A percentile compares a stretch with the other conserved stretches of the same genome.
Conservation (phyloP, 805 yeast genomes). For the Starmera quercuum region DNA sequence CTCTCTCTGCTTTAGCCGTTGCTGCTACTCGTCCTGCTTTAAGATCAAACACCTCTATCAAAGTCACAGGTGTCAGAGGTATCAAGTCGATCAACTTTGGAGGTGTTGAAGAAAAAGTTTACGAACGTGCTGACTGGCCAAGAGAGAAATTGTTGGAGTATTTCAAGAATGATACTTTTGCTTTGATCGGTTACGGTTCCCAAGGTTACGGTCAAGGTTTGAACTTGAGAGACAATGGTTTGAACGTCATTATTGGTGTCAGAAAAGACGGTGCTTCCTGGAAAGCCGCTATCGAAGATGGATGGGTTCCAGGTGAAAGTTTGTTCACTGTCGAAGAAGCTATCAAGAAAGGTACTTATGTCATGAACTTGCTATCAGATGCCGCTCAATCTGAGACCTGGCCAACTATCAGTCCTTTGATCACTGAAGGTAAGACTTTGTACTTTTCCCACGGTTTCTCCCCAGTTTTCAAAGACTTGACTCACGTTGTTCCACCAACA, state of each 20-base stretch:
- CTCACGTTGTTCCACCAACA: constrained; percentile 91
- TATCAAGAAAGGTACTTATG: constrained; percentile 80
- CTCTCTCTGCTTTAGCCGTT: constrained; percentile 44
- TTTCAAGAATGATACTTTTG: constrained; percentile 97
- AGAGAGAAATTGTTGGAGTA: constrained; percentile 89
- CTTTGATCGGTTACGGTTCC: constrained; percentile 98
- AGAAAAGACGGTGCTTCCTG: constrained; percentile 98
- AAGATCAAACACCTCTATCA: constrained; percentile 44
- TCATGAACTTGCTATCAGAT: constrained; percentile 97
- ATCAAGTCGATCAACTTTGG: constrained; percentile 94
- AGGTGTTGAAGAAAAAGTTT: constrained; percentile 90
- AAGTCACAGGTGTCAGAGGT: constrained; percentile 72
- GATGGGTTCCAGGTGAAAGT: constrained; percentile 99
- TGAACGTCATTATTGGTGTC: constrained; percentile 96
- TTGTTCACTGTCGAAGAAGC: constrained; percentile 94
- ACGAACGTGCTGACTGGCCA: constrained; percentile 99
- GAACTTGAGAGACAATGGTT: constrained; percentile 98
- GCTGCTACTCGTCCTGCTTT: constrained; percentile 44
- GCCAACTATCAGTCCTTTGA: constrained; percentile 76
- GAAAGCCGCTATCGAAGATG: constrained; percentile 99
- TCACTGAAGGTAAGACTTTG: constrained; percentile 95
- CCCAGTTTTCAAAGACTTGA: constrained; percentile 96
- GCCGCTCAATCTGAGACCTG: constrained; percentile 99
- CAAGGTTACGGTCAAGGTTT: constrained; percentile 99
- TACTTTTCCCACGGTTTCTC: constrained; percentile 99